A percentile compares a stretch with the other conserved stretches of the same genome.
phyloP scores from a whole-genome alignment of 306 rosid genomes.

The Hippophae tibetana region DNA sequence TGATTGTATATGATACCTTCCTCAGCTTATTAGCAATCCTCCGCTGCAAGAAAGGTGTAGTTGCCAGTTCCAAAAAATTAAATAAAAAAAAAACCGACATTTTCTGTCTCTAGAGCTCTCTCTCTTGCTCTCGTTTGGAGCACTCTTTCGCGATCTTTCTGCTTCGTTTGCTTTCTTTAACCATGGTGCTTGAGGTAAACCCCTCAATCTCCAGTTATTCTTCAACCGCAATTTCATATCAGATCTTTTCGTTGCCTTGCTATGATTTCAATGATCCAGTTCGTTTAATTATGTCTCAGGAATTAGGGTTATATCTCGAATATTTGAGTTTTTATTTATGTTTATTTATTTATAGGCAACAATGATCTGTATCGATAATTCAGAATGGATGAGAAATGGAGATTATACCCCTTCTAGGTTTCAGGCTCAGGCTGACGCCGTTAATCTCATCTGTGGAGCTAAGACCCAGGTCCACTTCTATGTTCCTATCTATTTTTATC shows the following conservation, averaged over 20 bases:
- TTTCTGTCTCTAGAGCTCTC: background rate
- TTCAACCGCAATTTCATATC: constrained; percentile 1
- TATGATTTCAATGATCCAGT: too few species aligned
- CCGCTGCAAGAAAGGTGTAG: too few species aligned
- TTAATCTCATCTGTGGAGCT: constrained; percentile 89
- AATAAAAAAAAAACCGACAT: too few species aligned
- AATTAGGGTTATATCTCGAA: constrained; percentile 32
- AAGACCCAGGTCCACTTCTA: constrained; percentile 60
- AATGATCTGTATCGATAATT: constrained; percentile 91
- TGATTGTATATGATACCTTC: too few species aligned
- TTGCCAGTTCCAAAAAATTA: too few species aligned
- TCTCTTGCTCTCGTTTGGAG: background rate
- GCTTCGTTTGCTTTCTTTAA: constrained; percentile 18
- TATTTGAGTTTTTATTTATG: background rate
- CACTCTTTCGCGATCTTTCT: constrained; percentile 12
- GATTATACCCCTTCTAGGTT: constrained; percentile 81
- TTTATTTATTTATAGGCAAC: constrained; percentile 42
- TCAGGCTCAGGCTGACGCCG: constrained; percentile 87
- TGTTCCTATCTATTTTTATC: background rate
- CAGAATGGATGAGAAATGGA: constrained; percentile 98
- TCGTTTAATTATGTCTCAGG: background rate
- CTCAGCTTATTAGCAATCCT: too few species aligned
- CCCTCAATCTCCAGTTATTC: background rate
- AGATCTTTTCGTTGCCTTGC: background rate
- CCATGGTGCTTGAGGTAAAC: constrained; percentile 90